A percentile compares a stretch with the other conserved stretches of the same genome.
These are phyloP conservation scores for Erodium trifolium DNA, from an alignment of 441 rosid species.

Conservation along the genomic window DNA sequence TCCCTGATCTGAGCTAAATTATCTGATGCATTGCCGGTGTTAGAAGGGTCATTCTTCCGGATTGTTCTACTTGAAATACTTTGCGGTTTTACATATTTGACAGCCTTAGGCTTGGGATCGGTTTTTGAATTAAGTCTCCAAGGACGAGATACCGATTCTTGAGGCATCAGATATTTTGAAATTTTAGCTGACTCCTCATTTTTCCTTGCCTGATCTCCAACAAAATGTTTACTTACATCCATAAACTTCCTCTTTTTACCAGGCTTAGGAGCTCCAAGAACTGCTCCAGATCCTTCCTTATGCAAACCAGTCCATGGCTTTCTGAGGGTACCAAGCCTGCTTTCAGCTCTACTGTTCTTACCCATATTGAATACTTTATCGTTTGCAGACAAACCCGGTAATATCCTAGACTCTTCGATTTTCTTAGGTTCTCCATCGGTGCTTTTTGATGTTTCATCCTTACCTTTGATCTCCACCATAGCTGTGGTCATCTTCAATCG, in stretches of 20 bases:
- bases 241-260: conserved; percentile 96
- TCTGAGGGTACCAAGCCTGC: conserved; percentile 42
- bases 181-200: conserved; percentile 48
- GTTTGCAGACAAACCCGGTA: conserved; percentile 42
- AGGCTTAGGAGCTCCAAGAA: conserved; percentile 93
- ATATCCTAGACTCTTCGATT: conserved; percentile 33
- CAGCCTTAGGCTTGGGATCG: conserved; percentile 53
- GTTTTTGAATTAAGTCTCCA: conserved; percentile 47
- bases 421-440: conserved; percentile 34
- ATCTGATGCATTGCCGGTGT: conserved; percentile 1
- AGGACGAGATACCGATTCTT: conserved; percentile 50
- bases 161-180: conserved; percentile 59
- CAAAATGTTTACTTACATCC: conserved; percentile 95
- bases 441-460: conserved; percentile 37
- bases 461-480: conserved; percentile 36
- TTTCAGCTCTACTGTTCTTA: conserved; percentile 41
- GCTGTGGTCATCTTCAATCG: conserved; percentile 49
- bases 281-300: conserved; percentile 69
- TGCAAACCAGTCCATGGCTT: conserved; percentile 65
- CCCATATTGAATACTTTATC: conserved; percentile 67
- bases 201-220: conserved; percentile 42
- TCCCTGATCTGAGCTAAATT: conserved; percentile 33
- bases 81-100: conserved; percentile 48
- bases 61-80: conserved; percentile 41
- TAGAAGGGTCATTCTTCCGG: conserved; percentile 38